A percentile compares a stretch with the other conserved stretches of the same genome.
These are phyloP conservation scores for Populus trichocarpa DNA, from an alignment of 441 rosid genomes.

Conservation along the genomic window DNA sequence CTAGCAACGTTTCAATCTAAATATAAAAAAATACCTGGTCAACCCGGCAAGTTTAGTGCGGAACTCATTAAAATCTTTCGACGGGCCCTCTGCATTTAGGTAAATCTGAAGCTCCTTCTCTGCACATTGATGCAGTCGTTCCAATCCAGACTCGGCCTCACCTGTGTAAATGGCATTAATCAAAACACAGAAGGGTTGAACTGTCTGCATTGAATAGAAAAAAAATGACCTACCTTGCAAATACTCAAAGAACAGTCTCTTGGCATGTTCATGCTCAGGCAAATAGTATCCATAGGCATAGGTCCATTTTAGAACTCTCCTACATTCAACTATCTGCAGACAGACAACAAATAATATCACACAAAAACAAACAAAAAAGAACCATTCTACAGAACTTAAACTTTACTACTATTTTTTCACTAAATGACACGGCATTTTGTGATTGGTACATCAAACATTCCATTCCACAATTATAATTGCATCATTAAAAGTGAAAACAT, in stretches of 20 bases:
- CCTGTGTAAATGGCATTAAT: conserved; percentile 39
- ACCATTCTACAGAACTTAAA: neutral
- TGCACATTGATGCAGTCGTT: conserved; percentile 94
- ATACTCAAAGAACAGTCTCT: conserved; percentile 80
- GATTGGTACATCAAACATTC: neutral
- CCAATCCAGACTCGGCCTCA: conserved; percentile 91
- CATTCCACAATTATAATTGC: neutral
- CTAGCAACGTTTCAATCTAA: neutral
- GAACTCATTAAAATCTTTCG: conserved; percentile 74
- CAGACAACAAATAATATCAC: neutral
- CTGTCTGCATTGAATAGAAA: neutral
- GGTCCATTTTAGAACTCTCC: conserved; percentile 93
- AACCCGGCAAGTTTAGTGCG: conserved; percentile 84
- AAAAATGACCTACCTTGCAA: conserved; percentile 61
- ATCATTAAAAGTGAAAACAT: neutral
- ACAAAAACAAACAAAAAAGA: neutral
- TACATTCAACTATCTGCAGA: conserved; percentile 83
- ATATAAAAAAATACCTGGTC: conserved; percentile 52
- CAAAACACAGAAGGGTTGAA: neutral
- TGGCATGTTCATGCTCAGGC: conserved; percentile 70
- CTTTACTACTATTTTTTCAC: neutral
- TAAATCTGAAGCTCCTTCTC: conserved; percentile 79
- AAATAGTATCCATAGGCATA: conserved; percentile 92
- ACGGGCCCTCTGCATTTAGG: conserved; percentile 48
- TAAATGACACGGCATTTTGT: neutral